phyloP scores from a whole-genome alignment of 2,329 filamentous ascomycete species.

The Zymoseptoria brevis region DNA sequence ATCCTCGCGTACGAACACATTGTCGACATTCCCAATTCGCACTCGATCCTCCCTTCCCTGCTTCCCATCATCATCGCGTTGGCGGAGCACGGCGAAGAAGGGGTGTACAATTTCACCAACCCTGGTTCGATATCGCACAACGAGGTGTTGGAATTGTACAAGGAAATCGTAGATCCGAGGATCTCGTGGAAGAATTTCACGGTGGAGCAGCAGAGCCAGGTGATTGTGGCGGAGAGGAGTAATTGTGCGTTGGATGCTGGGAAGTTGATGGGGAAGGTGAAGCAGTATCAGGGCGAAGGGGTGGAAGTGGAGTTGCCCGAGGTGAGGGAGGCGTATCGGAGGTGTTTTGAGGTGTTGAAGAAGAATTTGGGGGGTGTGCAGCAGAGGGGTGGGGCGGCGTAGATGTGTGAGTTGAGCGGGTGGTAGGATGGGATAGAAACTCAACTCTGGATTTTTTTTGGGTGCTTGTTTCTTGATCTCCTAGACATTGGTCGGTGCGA shows the following conservation, averaged over 20 bases:
- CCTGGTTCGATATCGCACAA: conserved; percentile 65
- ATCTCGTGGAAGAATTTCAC: conserved; percentile 60
- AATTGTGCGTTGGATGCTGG: conserved; percentile 57
- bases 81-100: conserved; percentile 53
- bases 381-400: not conserved
- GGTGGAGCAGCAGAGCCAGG: conserved; percentile 55
- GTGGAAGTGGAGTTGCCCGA: conserved; percentile 49
- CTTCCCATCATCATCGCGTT: conserved; percentile 54
- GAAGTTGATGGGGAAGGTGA: conserved; percentile 54
- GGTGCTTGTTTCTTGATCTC: not conserved
- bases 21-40: conserved; percentile 61
- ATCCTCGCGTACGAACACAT: conserved; percentile 57
- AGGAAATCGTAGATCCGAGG: conserved; percentile 53
- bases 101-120: conserved; percentile 64
- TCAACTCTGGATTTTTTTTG: not conserved
- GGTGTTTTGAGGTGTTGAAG: conserved; percentile 55
- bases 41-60: conserved; percentile 58
- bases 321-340: conserved; percentile 53
- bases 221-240: conserved; percentile 59
- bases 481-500: too few relatives aligned
- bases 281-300: conserved; percentile 40
- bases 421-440: not conserved
- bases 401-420: not conserved
- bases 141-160: conserved; percentile 56
- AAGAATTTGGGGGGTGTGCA: conserved; percentile 4